A percentile compares a stretch with the other conserved stretches of the same genome.
Evolutionary conservation across 495 filamentous ascomycete genomes (phyloP).

Genomic region (Corynascus novoguineensis): DNA sequence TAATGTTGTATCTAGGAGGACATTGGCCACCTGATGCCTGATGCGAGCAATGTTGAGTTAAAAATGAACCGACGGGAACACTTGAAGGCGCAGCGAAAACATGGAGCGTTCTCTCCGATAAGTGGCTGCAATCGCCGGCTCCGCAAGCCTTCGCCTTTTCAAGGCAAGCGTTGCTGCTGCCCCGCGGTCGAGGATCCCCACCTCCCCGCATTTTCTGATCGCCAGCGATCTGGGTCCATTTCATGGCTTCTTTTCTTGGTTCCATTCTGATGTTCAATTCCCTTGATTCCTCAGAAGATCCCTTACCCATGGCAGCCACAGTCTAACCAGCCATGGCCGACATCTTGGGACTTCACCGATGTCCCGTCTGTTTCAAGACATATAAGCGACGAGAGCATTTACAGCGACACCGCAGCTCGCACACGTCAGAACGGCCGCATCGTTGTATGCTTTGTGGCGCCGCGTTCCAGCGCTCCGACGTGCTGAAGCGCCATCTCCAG

Average conservation of each 20-base stretch:
- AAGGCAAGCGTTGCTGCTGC: too few species aligned
- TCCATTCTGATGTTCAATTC: background rate
- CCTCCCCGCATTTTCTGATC: too few species aligned
- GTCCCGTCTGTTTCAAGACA: conserved; percentile 29
- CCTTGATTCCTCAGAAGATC: background rate
- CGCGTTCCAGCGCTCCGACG: conserved; percentile 30
- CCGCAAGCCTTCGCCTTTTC: too few species aligned
- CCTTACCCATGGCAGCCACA: background rate
- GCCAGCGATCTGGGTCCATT: too few species aligned
- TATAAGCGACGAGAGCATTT: conserved; percentile 33
- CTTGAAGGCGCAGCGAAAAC: too few species aligned
- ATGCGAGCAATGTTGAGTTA: too few species aligned
- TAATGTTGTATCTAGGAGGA: too few species aligned
- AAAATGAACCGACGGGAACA: too few species aligned
- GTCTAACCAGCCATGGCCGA: conserved; percentile 19
- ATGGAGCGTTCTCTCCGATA: too few species aligned
- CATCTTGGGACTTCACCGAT: conserved; percentile 25
- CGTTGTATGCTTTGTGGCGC: conserved; percentile 28
- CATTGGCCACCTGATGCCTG: too few species aligned
- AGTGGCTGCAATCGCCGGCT: too few species aligned
- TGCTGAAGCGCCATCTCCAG: conserved; percentile 31
- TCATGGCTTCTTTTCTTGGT: background rate
- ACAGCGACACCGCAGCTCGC: conserved; percentile 27
- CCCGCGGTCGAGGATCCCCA: too few species aligned
- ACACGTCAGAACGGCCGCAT: conserved; percentile 27